phyloP scores from a whole-genome alignment of 306 rosid genomes.

The Lagenaria siceraria region DNA sequence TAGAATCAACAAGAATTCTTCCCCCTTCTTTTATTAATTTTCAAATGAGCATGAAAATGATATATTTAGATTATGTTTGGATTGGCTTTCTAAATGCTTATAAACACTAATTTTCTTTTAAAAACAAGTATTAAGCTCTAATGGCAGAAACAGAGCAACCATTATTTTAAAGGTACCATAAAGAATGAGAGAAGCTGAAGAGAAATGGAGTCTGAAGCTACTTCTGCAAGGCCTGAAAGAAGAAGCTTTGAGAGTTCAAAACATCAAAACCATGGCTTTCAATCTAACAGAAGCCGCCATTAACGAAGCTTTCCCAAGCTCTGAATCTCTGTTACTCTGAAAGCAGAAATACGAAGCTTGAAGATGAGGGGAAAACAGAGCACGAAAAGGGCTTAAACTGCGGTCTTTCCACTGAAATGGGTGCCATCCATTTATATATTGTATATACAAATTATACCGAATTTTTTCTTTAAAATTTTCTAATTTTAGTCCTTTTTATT shows the following conservation, averaged over 20 bases:
- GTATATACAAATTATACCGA: background rate
- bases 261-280: background rate
- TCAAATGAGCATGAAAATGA: background rate
- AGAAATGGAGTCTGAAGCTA: background rate
- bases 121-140: background rate
- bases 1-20: background rate
- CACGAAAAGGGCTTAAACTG: background rate
- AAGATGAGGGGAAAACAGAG: background rate
- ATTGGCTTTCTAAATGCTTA: too few relatives aligned
- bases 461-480: background rate
- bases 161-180: background rate
- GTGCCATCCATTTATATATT: background rate
- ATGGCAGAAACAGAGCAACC: background rate
- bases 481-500: too few relatives aligned
- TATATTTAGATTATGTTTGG: too few relatives aligned
- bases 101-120: too few relatives aligned
- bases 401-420: background rate
- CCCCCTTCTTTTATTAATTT: background rate
- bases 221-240: background rate
- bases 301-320: background rate
- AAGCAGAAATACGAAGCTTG: background rate
- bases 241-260: background rate
- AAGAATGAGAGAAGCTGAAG: background rate
- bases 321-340: background rate
- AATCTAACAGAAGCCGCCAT: background rate